Evolutionary conservation across 208 protist species (phyloP).

Genomic region (Leishmania turanica): DNA sequence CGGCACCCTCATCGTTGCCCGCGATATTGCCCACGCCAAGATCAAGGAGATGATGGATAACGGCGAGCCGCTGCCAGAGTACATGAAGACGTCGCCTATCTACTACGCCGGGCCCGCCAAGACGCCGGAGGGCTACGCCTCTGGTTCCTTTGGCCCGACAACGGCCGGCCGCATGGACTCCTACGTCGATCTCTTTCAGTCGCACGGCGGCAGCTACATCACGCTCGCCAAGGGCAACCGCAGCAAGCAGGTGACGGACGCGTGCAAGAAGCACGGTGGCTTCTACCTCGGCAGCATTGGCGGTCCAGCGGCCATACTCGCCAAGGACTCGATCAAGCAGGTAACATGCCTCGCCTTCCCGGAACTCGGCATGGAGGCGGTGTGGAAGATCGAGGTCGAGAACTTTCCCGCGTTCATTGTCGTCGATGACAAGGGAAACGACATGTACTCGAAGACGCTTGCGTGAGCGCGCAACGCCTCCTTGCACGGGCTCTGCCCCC

Average conservation of each 20-base stretch:
- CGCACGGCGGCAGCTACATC: conserved; percentile 90
- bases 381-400: conserved; percentile 95
- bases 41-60: conserved; percentile 89
- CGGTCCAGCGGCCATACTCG: conserved; percentile 95
- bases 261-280: conserved; percentile 96
- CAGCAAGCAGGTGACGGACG: conserved; percentile 89
- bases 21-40: conserved; percentile 98
- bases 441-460: conserved; percentile 93
- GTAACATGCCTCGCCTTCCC: conserved; percentile 92
- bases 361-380: conserved; percentile 93
- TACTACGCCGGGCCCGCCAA: conserved; percentile 98
- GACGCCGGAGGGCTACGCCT: conserved; percentile 90
- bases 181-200: conserved; percentile 96
- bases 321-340: conserved; percentile 93
- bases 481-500: not conserved
- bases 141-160: conserved; percentile 98
- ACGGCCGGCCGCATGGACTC: conserved; percentile 97
- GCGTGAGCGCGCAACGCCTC: conserved; percentile 1
- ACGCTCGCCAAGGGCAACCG: conserved; percentile 98
- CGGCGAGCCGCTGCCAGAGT: conserved; percentile 86
- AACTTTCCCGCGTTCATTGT: conserved; percentile 98
- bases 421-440: conserved; percentile 98
- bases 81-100: conserved; percentile 95
- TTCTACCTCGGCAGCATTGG: conserved; percentile 98
- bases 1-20: conserved; percentile 96